Percentiles rank a stretch among this genome's conserved stretches.
Evolutionary conservation across 371 early-diverging fungal genomes (phyloP).

Genomic region (Mortierella sp.): DNA sequence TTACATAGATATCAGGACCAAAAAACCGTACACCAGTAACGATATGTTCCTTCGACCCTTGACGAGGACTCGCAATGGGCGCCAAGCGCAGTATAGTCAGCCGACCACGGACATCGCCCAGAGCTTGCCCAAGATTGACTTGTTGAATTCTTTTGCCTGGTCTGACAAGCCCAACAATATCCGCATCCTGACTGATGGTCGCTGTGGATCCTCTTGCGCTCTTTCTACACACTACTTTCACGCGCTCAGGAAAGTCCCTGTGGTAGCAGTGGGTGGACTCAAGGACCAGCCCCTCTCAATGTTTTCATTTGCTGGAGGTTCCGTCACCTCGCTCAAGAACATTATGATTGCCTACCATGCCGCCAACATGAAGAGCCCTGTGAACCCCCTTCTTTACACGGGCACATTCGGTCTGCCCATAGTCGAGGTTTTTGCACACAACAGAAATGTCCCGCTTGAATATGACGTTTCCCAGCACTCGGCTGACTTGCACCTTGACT

Average conservation of each 20-base stretch:
- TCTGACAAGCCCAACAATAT: slow-evolving; percentile 18
- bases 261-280: slow-evolving; percentile 26
- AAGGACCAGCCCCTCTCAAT: slow-evolving; percentile 12
- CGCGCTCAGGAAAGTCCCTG: slow-evolving; percentile 6
- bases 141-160: slow-evolving; percentile 8
- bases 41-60: slow-evolving; percentile 6
- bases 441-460: slow-evolving; percentile 21
- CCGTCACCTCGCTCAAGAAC: slow-evolving; percentile 5
- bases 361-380: not conserved
- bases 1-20: not conserved
- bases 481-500: slow-evolving; percentile 15
- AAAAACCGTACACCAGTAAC: slow-evolving; percentile 6
- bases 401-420: slow-evolving; percentile 9
- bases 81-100: slow-evolving; percentile 1
- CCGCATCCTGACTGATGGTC: slow-evolving; percentile 34
- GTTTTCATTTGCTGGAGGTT: slow-evolving; percentile 34
- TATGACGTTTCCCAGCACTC: slow-evolving; percentile 14
- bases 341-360: slow-evolving; percentile 2
- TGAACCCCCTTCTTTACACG: slow-evolving; percentile 20
- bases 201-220: slow-evolving; percentile 43
- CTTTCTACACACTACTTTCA: slow-evolving; percentile 10
- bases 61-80: slow-evolving; percentile 6
- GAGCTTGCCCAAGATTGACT: too few species aligned
- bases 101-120: too few species aligned
- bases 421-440: slow-evolving; percentile 15